Conservation (phyloP, 345 rosid genomes). For the Abelmoschus esculentus region DNA sequence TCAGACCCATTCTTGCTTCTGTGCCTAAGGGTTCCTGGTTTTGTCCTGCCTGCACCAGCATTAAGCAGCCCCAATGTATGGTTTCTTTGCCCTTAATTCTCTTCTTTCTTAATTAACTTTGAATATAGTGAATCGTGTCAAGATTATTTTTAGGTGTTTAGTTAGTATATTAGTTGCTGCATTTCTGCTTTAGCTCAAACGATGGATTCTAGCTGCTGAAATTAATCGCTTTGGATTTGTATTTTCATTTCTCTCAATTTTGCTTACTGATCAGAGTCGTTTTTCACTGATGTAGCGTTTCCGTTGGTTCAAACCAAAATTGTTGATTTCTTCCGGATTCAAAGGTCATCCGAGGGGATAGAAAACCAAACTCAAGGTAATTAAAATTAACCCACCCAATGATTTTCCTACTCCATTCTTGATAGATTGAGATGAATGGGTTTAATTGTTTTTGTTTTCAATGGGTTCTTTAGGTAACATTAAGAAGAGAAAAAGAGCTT, state of each 20-base stretch:
- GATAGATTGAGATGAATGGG: too few relatives aligned
- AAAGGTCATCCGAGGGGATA: too few relatives aligned
- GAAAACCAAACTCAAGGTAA: too few relatives aligned
- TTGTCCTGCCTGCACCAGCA: constrained; percentile 55
- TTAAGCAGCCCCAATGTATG: constrained; percentile 59
- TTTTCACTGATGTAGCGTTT: constrained; percentile 33
- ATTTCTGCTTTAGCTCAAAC: neutral
- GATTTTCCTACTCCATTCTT: too few relatives aligned
- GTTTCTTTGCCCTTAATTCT: constrained; percentile 5
- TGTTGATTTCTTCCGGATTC: too few relatives aligned
- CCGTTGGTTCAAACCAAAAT: constrained; percentile 68
- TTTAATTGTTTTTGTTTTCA: neutral
- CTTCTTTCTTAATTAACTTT: too few relatives aligned
- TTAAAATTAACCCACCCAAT: too few relatives aligned
- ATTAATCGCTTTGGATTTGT: neutral
- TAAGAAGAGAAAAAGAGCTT: constrained; percentile 50
- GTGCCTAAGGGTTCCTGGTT: constrained; percentile 89
- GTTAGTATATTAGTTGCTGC: neutral
- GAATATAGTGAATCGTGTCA: too few relatives aligned
- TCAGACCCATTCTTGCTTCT: constrained; percentile 72
- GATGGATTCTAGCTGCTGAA: neutral
- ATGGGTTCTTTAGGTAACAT: constrained; percentile 24
- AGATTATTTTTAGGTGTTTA: neutral
- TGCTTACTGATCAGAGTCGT: neutral
- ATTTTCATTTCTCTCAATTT: neutral